Evolutionary conservation across 306 rosid species (phyloP), one percentile per base, ranked within the genome.

Genomic region (Gillenia trifoliata): DNA sequence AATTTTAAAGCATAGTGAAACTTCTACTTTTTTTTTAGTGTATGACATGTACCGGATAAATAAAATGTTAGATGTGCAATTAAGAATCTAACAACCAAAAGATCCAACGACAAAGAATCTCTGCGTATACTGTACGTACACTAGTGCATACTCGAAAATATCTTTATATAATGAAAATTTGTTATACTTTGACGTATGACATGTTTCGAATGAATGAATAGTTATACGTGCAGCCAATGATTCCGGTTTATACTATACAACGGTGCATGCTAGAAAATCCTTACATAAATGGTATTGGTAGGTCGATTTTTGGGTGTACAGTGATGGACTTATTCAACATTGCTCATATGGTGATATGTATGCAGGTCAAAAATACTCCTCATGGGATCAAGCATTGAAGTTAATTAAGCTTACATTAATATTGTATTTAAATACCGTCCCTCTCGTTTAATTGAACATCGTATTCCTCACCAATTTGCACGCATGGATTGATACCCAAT

Each of bases 41-140:
- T 1, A 5, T 2, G 20, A 47, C 8, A 38, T 38, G 52, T 47
- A 47, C 6, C 6, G 2, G 20, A 47, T 4, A 0, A 16, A 16
- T 47, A 8, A 47, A 47, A 15, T 47, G 4, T 47, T 47, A 5
- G 52, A 47, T 47, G 1, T 47, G 20, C 8, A 5, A 17, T 47
- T 1, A 47, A 47, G 52, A 47, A 15, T 47, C 0, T 1, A 16
- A 15, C 2, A 11, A 15, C 2, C 52, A 5, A 15, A 47, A 11
- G 41, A 38, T 36, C 11, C 41, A 8, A 8, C 0, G 41, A 36
- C 41, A 2, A 36, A 36, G 11, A 45, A 15, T 45, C 15, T 0
- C 0, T 1, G 0, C 15, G 20, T 4, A 15, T 15, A 4, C 7
- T 4, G 0, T 45, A 45, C 8, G 0, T 45, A 45, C 8, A 0